Evolutionary conservation across 2,329 filamentous ascomycete species (phyloP).

Genomic region (Sclerotiophoma versabilis): DNA sequence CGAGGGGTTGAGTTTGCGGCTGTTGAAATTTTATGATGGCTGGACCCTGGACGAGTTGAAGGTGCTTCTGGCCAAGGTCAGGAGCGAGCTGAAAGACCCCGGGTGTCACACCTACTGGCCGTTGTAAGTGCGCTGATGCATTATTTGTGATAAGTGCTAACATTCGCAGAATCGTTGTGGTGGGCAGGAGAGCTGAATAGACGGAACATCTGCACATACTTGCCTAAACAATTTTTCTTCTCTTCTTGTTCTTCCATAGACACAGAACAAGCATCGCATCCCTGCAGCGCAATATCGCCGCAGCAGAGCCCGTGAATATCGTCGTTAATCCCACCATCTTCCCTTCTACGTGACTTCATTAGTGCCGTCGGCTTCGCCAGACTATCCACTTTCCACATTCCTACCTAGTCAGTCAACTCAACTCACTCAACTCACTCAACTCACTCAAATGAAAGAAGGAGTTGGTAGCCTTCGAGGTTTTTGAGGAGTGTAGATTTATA

Average conservation of each 20-base stretch:
- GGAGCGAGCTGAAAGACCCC: constrained; percentile 37
- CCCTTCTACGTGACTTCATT: too few relatives aligned
- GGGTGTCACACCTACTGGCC: constrained; percentile 41
- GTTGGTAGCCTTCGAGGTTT: too few relatives aligned
- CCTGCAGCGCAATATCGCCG: too few relatives aligned
- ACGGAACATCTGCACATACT: not conserved
- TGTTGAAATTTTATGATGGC: constrained; percentile 33
- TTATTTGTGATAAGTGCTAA: not conserved
- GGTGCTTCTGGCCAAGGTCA: constrained; percentile 45
- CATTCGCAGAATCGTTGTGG: constrained; percentile 4
- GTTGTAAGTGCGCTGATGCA: constrained; percentile 28
- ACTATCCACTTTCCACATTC: too few relatives aligned
- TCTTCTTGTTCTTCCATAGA: not conserved
- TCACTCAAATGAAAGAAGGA: too few relatives aligned
- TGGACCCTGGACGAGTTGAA: constrained; percentile 38
- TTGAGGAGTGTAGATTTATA: too few relatives aligned
- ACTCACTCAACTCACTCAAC: too few relatives aligned
- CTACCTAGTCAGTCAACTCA: too few relatives aligned
- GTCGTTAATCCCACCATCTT: too few relatives aligned
- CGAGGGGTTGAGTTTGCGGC: constrained; percentile 32
- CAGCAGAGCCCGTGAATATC: too few relatives aligned
- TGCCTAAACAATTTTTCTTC: not conserved
- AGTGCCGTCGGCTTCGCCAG: too few relatives aligned
- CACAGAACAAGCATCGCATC: too few relatives aligned
- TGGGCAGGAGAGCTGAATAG: constrained; percentile 3